A percentile compares a stretch with the other conserved stretches of the same genome.
Conservation (phyloP, 108 stramenopile species). For the Bacterosira constricta region DNA sequence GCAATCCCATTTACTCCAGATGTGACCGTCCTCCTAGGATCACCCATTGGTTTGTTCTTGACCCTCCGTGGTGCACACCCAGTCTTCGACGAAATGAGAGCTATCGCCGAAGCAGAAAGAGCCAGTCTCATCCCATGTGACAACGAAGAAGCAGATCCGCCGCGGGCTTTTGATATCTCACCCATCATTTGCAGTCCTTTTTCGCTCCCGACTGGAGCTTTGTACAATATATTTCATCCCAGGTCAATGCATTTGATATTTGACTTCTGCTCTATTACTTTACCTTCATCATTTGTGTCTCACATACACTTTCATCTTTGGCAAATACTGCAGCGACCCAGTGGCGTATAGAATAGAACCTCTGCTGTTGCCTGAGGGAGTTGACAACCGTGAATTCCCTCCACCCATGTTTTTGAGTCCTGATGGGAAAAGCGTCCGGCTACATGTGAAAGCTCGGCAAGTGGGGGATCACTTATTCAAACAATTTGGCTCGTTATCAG, state of each 20-base stretch:
- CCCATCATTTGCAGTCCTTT: conserved; percentile 70
- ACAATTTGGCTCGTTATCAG: conserved; percentile 45
- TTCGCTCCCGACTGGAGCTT: conserved; percentile 58
- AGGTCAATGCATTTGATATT: conserved; percentile 18
- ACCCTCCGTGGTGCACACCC: conserved; percentile 81
- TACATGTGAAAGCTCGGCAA: conserved; percentile 81
- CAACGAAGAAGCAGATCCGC: conserved; percentile 41
- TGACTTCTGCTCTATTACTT: background rate
- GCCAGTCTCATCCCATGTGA: conserved; percentile 52
- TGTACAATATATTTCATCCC: conserved; percentile 85
- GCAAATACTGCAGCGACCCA: conserved; percentile 53
- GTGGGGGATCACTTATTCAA: conserved; percentile 61
- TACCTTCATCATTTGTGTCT: no score
- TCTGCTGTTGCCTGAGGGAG: conserved; percentile 57
- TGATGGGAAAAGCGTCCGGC: conserved; percentile 67
- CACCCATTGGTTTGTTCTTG: conserved; percentile 81
- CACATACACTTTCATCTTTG: background rate
- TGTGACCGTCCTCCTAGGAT: conserved; percentile 75
- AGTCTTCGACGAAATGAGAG: conserved; percentile 76
- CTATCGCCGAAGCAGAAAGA: conserved; percentile 45
- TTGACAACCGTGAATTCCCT: conserved; percentile 48
- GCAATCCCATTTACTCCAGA: conserved; percentile 79
- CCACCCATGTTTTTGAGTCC: conserved; percentile 70
- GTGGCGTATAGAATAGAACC: conserved; percentile 86
- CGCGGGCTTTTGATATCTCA: conserved; percentile 42